Evolutionary conservation across 2,329 filamentous ascomycete genomes (phyloP), one percentile per base, ranked within the genome.

Genomic region (Aspergillus bombycis): DNA sequence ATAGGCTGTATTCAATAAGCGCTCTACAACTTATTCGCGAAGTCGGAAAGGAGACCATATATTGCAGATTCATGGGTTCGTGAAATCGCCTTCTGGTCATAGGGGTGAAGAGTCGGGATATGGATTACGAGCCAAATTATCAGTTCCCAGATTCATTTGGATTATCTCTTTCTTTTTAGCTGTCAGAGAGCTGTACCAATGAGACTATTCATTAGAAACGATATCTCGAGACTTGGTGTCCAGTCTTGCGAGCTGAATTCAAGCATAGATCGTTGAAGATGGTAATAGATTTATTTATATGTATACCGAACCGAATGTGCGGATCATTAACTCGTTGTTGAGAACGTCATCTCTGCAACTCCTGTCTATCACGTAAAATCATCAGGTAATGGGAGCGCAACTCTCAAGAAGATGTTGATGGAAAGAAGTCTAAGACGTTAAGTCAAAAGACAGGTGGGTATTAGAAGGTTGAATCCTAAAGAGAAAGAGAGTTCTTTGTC

Each of bases 391-490:
- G 23, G 54, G 54, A 62, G 66, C 59, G 56, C 62, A 53, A 48
- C 57, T 52, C 52, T 53, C 62, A 57, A 59, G 32, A 57, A 55
- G 62, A 61, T 53, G 58, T 41, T 62, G 46, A 61, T 21, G 61
- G 61, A 62, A 64, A 62, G 45, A 69, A 70, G 72, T 74, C 70
- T 66, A 68, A 69, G 68, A 70, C 68, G 68, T 71, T 67, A 74
- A 70, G 66, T 68, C 67, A 67, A 68, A 68, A 62, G 65, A 67
- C 65, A 70, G 66, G 60, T 65, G 67, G 76, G 77, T 76, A 78
- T 78, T 78, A 77, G 74, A 77, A 74, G 76, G 77, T 78, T 78
- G 76, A 78, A 78, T 77, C 74, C 75, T 78, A 73, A 64, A 70
- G 66, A 62, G 61, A 68, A 66, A 64, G 48, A 70, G 66, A 71